phyloP scores from a whole-genome alignment of 345 rosid species.

The Viola odorata region DNA sequence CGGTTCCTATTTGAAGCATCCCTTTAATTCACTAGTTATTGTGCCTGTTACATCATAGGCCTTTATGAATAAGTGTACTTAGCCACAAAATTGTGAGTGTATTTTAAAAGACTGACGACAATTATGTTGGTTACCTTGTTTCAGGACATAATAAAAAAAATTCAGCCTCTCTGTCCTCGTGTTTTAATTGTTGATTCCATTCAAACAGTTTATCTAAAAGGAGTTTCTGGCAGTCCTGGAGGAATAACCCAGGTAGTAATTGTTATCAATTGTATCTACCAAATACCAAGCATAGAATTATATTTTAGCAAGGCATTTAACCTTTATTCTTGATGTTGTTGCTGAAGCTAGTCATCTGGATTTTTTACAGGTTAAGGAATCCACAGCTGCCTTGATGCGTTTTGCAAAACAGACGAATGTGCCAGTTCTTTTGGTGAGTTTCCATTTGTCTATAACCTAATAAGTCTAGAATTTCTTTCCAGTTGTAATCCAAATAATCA shows the following conservation, averaged over 20 bases:
- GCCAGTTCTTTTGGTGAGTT: conserved; percentile 83
- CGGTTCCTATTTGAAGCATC: not conserved
- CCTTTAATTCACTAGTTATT: not conserved
- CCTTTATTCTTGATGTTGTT: conserved; percentile 6
- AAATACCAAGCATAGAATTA: not conserved
- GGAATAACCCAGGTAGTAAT: conserved; percentile 68
- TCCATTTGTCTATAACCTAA: conserved; percentile 2
- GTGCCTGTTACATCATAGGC: not conserved
- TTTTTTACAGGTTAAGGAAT: conserved; percentile 70
- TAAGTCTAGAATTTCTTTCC: not conserved
- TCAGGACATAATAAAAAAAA: conserved; percentile 71
- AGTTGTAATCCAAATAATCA: no score
- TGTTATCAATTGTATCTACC: no score
- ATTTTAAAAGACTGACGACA: not conserved
- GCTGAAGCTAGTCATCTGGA: conserved; percentile 4
- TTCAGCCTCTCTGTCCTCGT: conserved; percentile 58
- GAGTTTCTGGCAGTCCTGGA: conserved; percentile 84
- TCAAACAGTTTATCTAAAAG: conserved; percentile 80
- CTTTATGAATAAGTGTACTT: not conserved
- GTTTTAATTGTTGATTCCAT: conserved; percentile 82
- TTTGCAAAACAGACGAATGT: conserved; percentile 80
- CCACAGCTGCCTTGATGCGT: conserved; percentile 79
- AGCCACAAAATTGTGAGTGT: not conserved
- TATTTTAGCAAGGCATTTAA: not conserved
- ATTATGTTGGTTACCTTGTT: conserved; percentile 13